Evolutionary conservation across 1,139 yeast species (phyloP).

Genomic region (Magnusiomyces sp.): DNA sequence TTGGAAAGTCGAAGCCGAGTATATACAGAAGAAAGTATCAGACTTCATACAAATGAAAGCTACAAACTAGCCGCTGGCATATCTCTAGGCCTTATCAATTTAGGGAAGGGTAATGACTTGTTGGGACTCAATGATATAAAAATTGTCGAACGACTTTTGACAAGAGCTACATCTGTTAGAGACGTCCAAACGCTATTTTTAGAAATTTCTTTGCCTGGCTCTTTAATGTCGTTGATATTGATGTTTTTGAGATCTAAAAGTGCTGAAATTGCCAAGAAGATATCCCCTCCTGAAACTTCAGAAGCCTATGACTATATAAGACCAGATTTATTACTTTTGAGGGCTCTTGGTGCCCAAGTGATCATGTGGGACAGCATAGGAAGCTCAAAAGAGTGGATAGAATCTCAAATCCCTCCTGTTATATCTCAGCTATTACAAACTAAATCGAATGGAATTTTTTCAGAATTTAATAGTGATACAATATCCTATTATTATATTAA

Average conservation of each 20-base stretch:
- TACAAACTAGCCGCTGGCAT: constrained; percentile 86
- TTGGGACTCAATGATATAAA: constrained; percentile 60
- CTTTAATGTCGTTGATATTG: constrained; percentile 66
- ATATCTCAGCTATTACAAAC: constrained; percentile 22
- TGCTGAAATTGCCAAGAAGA: constrained; percentile 48
- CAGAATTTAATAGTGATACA: constrained; percentile 37
- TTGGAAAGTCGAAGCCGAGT: constrained; percentile 16
- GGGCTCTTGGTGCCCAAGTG: constrained; percentile 60
- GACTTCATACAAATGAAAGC: constrained; percentile 46
- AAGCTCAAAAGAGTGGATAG: constrained; percentile 51
- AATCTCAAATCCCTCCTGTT: constrained; percentile 41
- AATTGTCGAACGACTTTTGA: constrained; percentile 56
- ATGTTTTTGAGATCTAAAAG: constrained; percentile 67
- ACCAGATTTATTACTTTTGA: constrained; percentile 67
- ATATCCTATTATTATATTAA: constrained; percentile 57
- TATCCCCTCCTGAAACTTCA: constrained; percentile 54
- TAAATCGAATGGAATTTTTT: constrained; percentile 8
- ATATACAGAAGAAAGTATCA: neutral
- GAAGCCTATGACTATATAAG: constrained; percentile 64
- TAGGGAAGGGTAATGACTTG: constrained; percentile 65
- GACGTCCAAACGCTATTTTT: constrained; percentile 64
- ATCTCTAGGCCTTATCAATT: constrained; percentile 76
- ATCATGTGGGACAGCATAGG: constrained; percentile 72
- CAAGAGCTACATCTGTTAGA: constrained; percentile 52
- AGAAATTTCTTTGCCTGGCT: constrained; percentile 76